phyloP scores from a whole-genome alignment of 306 rosid species.

The Lithocarpus polystachyus region DNA sequence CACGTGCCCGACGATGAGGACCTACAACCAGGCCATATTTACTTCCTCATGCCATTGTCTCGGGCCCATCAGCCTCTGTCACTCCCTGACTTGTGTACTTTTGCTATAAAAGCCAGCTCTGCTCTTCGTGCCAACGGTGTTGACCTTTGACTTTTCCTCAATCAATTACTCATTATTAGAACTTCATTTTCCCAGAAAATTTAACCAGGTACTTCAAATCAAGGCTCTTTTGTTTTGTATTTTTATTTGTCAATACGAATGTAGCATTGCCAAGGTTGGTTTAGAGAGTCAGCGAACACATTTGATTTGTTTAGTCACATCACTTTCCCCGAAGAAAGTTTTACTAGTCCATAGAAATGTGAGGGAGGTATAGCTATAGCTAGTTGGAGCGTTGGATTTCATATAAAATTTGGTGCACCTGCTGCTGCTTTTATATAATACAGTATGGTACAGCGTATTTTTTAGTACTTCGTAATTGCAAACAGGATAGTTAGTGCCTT shows the following conservation, averaged over 20 bases:
- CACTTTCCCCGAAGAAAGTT: neutral
- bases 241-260: neutral
- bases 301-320: neutral
- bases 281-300: neutral
- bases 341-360: neutral
- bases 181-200: neutral
- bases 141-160: conserved; percentile 3
- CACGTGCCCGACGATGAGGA: conserved; percentile 49
- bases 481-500: no score
- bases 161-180: neutral
- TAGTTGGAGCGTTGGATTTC: neutral
- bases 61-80: conserved; percentile 40
- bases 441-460: no score
- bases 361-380: neutral
- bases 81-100: conserved; percentile 55
- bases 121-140: conserved; percentile 23
- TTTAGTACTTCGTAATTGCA: no score
- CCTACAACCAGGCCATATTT: conserved; percentile 62
- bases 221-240: neutral
- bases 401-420: neutral
- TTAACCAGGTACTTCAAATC: neutral
- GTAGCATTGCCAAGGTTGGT: neutral
- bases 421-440: neutral
- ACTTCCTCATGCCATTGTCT: conserved; percentile 58
- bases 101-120: conserved; percentile 60